A percentile compares a stretch with the other conserved stretches of the same genome.
These are phyloP conservation scores for Cryphonectria nitschkei DNA, from an alignment of 2,329 filamentous ascomycete genomes.

Conservation along the genomic window DNA sequence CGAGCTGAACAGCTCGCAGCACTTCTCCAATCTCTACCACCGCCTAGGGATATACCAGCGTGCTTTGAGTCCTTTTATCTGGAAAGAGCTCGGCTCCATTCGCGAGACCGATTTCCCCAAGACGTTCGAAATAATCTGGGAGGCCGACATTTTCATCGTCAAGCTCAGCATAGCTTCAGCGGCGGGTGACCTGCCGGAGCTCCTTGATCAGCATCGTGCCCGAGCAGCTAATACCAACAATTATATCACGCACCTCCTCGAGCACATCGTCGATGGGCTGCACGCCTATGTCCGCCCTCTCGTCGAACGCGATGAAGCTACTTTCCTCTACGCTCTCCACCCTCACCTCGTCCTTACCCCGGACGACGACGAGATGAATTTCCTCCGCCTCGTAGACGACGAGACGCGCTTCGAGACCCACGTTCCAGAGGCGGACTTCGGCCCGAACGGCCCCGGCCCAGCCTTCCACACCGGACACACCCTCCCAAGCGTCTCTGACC, in stretches of 20 bases:
- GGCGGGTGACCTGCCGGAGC: background rate
- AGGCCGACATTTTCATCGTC: background rate
- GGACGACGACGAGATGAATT: conserved; percentile 61
- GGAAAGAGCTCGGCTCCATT: conserved; percentile 32
- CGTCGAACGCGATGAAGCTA: conserved; percentile 30
- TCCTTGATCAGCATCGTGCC: too few relatives aligned
- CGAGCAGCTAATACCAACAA: background rate
- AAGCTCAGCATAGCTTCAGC: conserved; percentile 2
- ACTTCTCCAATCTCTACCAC: conserved; percentile 33
- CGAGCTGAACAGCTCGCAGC: conserved; percentile 32
- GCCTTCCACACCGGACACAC: conserved; percentile 51
- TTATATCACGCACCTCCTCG: background rate
- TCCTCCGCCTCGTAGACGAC: conserved; percentile 53
- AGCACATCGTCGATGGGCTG: conserved; percentile 22
- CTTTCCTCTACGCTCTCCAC: conserved; percentile 42
- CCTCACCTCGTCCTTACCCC: conserved; percentile 57
- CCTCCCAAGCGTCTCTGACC: conserved; percentile 33
- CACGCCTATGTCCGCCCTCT: conserved; percentile 28
- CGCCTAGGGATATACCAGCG: conserved; percentile 40
- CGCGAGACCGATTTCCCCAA: background rate
- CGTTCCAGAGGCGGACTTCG: conserved; percentile 48
- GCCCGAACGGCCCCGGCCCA: conserved; percentile 51
- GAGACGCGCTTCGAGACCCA: conserved; percentile 43
- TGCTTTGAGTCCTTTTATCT: conserved; percentile 43
- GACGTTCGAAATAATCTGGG: background rate